Evolutionary conservation across 2,329 filamentous ascomycete species (phyloP).

Genomic region (Leptographium wingfieldii): DNA sequence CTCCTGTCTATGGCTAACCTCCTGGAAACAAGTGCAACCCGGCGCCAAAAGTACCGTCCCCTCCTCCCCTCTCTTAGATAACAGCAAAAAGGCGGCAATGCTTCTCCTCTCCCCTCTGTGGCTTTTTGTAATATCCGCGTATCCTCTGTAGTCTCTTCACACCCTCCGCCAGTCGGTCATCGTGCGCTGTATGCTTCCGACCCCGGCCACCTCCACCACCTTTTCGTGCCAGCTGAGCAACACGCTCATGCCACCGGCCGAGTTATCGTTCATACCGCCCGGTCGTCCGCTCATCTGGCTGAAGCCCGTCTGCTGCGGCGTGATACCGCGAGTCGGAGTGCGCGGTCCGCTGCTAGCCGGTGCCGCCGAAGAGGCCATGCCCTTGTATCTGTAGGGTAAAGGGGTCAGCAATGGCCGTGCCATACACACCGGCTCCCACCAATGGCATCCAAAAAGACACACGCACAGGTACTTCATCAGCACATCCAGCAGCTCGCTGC

Average conservation of each 20-base stretch:
- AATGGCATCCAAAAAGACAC: neutral
- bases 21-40: neutral
- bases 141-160: conserved; percentile 26
- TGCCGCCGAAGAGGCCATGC: conserved; percentile 50
- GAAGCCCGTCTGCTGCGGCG: conserved; percentile 78
- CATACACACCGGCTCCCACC: too few species aligned
- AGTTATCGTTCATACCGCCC: conserved; percentile 46
- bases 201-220: conserved; percentile 82
- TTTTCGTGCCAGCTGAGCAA: conserved; percentile 98
- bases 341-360: conserved; percentile 27
- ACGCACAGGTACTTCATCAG: conserved; percentile 95
- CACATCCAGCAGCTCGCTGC: conserved; percentile 76
- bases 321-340: conserved; percentile 33
- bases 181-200: conserved; percentile 81
- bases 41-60: too few species aligned
- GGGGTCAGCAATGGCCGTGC: neutral
- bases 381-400: conserved; percentile 58
- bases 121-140: neutral
- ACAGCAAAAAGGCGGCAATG: neutral
- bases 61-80: neutral
- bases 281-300: conserved; percentile 58
- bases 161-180: conserved; percentile 96
- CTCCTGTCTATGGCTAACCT: neutral
- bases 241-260: conserved; percentile 88
- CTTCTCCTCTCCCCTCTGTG: neutral